These are phyloP conservation scores for Rhexocercosporidium sp. DNA, from an alignment of 2,329 filamentous ascomycete genomes.

Conservation along the genomic window DNA sequence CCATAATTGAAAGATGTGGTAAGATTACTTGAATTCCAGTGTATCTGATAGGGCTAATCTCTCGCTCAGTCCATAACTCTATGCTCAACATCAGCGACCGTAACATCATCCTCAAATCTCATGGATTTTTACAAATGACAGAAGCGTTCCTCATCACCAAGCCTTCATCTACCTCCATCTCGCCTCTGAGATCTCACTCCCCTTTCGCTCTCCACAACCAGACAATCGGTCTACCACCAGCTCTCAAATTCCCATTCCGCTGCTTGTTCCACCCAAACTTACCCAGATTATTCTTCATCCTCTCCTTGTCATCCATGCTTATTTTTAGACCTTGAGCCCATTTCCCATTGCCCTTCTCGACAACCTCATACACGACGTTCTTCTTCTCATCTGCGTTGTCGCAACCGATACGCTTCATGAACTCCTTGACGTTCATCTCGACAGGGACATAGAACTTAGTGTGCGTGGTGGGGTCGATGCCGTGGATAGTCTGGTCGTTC, in stretches of 20 bases:
- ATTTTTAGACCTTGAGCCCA: conserved; percentile 64
- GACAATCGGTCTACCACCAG: conserved; percentile 58
- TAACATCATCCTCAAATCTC: background rate
- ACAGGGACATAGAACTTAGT: conserved; percentile 56
- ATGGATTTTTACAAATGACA: background rate
- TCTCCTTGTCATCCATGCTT: conserved; percentile 53
- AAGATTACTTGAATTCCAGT: background rate
- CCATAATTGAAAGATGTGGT: background rate
- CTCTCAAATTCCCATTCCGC: conserved; percentile 49
- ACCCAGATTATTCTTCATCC: conserved; percentile 55
- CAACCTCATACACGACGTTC: conserved; percentile 63
- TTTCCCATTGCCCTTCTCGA: conserved; percentile 57
- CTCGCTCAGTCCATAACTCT: background rate
- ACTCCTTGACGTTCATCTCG: conserved; percentile 57
- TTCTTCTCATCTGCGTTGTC: conserved; percentile 54
- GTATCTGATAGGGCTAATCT: background rate
- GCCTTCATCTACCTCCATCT: background rate
- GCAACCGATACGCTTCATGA: conserved; percentile 65
- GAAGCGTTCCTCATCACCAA: background rate
- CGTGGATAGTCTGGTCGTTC: conserved; percentile 43
- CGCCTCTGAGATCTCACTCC: background rate
- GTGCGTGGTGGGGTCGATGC: conserved; percentile 52
- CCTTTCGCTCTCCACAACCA: conserved; percentile 61
- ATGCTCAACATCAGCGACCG: background rate
- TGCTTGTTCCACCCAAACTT: conserved; percentile 64